phyloP scores from a whole-genome alignment of 2,329 filamentous ascomycete species.

The Beauveria scarabaeidicola region DNA sequence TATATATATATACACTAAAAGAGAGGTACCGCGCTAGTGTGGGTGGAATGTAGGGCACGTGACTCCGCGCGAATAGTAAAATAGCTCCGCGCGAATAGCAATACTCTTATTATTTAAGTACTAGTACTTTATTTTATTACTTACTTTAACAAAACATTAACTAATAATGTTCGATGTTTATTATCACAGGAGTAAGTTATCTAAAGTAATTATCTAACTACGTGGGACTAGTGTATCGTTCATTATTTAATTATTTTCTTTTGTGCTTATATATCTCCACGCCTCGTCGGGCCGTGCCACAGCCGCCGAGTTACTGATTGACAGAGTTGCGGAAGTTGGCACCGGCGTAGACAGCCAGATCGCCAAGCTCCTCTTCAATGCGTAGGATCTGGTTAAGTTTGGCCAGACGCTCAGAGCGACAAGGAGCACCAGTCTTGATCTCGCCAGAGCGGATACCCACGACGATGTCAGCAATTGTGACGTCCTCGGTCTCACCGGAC shows the following conservation, averaged over 20 bases:
- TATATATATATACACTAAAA: too few species aligned
- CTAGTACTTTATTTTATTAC: too few species aligned
- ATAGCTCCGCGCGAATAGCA: too few species aligned
- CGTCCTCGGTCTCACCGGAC: slow-evolving; percentile 98
- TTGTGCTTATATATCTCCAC: background rate
- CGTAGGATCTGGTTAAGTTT: slow-evolving; percentile 99
- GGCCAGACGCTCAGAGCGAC: slow-evolving; percentile 93
- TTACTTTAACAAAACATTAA: too few species aligned
- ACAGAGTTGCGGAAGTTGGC: slow-evolving; percentile 85
- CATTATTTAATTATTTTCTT: background rate
- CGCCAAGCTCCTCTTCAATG: slow-evolving; percentile 97
- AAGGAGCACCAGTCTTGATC: slow-evolving; percentile 98
- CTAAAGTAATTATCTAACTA: background rate
- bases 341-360: slow-evolving; percentile 85
- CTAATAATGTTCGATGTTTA: background rate
- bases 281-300: background rate
- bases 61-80: too few species aligned
- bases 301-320: slow-evolving; percentile 57
- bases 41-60: too few species aligned
- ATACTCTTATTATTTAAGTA: too few species aligned
- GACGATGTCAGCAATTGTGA: slow-evolving; percentile 96
- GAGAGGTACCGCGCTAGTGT: too few species aligned
- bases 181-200: background rate
- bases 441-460: slow-evolving; percentile 94
- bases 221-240: background rate